These are phyloP conservation scores for Chenopodium suecicum DNA, from an alignment of 148 eudicot genomes.

Conservation along the genomic window DNA sequence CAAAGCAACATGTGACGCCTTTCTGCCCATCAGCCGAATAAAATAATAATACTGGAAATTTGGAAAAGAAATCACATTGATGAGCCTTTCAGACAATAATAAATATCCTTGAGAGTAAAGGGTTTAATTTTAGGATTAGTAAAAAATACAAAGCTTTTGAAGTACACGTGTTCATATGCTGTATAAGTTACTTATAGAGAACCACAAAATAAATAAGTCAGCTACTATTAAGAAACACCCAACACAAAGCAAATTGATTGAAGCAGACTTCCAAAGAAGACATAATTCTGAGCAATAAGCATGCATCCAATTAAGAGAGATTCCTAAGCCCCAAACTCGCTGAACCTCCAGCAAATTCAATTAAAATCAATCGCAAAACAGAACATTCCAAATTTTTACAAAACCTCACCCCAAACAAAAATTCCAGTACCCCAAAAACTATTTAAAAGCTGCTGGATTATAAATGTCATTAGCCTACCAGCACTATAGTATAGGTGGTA, in stretches of 20 bases:
- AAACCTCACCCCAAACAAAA: not conserved
- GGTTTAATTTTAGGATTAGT: too few species aligned
- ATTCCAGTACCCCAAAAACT: not conserved
- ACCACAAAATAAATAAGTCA: not conserved
- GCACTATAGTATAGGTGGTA: not conserved
- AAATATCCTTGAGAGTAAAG: not conserved
- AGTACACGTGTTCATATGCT: not conserved
- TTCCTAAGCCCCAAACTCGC: not conserved
- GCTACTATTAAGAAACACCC: not conserved
- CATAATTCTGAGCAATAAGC: not conserved
- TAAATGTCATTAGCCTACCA: not conserved
- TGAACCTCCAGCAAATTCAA: not conserved
- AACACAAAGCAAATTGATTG: not conserved
- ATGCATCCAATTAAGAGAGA: not conserved
- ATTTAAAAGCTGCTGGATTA: not conserved
- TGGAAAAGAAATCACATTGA: conserved; percentile 16
- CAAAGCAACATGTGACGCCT: conserved; percentile 95
- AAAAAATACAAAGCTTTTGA: not conserved
- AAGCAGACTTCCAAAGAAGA: not conserved
- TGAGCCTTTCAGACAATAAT: conserved; percentile 15
- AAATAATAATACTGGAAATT: conserved; percentile 79
- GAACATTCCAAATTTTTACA: not conserved
- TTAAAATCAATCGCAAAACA: not conserved
- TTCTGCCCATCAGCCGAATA: conserved; percentile 97
- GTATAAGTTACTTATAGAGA: not conserved